Evolutionary conservation across 2,329 filamentous ascomycete species (phyloP), one percentile per base, ranked within the genome.

Genomic region (Hypoxylon sp.): DNA sequence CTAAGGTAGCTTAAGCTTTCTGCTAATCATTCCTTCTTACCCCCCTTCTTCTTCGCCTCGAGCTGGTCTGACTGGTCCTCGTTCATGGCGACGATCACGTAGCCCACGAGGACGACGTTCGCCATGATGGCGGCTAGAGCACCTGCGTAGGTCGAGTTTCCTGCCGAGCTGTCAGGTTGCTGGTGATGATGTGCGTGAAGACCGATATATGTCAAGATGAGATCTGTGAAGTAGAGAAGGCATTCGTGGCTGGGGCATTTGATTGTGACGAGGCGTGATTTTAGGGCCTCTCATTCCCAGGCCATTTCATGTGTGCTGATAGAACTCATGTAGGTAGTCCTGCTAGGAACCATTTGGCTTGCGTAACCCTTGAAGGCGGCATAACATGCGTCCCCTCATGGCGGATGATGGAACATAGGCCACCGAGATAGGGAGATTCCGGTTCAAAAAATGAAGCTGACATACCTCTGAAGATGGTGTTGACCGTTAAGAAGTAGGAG

Each of bases 51-150:
- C 60, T 68, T 67, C 35, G 78, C 79, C 58, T 79, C 79, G 29
- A 70, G 60, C 63, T 77, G 75, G 15, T 83, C 81, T 2, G 77
- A 77, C 65, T 84, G 78, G 70, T 98, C 95, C 74, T 99, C 95
- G 60, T 83, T 87, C 84, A 97, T 93, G 3, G 95, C 95, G 17
- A 97, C 91, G 54, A 97, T 78, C 38, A 98, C 86, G 75, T 98
- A 99, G n/a, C 83, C 87, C 55, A 98, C 84, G 47, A 99, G 79
- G 3, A 99, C 92, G 1, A 96, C 84, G 68, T 99, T 99, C 10
- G 95, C 95, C 73, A 96, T 87, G 47, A 98, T 77, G 17, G 95
- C 95, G 1, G 95, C 95, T 27, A 90, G 79, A 0, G 86, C 92
- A 11, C 93, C 95, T 3, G 93, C 92, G 68, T 87, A 94, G 1